Evolutionary conservation across 2,329 filamentous ascomycete species (phyloP).

Genomic region (Colletotrichum graminicola): DNA sequence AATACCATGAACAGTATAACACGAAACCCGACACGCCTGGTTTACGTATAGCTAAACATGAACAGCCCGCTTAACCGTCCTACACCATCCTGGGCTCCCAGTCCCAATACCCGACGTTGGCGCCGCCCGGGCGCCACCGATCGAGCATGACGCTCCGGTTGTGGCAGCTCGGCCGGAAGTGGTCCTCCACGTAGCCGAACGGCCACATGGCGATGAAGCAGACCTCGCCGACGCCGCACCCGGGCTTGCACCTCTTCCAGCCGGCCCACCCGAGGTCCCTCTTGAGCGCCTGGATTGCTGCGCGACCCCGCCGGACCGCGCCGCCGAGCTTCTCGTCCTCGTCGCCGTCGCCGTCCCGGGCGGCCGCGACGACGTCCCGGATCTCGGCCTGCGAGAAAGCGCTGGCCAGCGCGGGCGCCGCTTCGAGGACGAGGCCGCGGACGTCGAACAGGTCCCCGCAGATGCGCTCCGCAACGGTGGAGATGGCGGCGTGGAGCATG

Average conservation of each 20-base stretch:
- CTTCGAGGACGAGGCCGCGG: constrained; percentile 7
- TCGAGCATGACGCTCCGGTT: constrained; percentile 31
- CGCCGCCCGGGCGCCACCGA: background rate
- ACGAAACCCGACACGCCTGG: too few relatives aligned
- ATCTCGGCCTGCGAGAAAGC: constrained; percentile 6
- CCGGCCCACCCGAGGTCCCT: constrained; percentile 68
- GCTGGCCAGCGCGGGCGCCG: constrained; percentile 12
- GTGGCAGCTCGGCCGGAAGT: constrained; percentile 49
- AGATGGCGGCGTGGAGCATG: constrained; percentile 59
- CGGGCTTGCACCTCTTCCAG: constrained; percentile 67
- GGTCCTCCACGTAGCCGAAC: constrained; percentile 65
- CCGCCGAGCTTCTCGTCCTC: background rate
- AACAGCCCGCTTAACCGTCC: too few relatives aligned
- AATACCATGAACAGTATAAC: too few relatives aligned
- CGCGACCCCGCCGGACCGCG: constrained; percentile 28
- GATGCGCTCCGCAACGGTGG: constrained; percentile 54
- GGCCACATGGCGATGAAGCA: constrained; percentile 76
- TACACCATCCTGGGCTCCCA: constrained; percentile 1
- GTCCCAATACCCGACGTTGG: constrained; percentile 19
- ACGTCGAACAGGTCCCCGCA: constrained; percentile 48
- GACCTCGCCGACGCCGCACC: constrained; percentile 66
- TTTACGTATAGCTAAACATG: too few relatives aligned
- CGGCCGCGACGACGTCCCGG: background rate
- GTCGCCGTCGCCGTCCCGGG: background rate
- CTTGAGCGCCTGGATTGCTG: constrained; percentile 53